Evolutionary conservation across 805 yeast species (phyloP).

Genomic region (Cyberlindnera samutprakarnensis): DNA sequence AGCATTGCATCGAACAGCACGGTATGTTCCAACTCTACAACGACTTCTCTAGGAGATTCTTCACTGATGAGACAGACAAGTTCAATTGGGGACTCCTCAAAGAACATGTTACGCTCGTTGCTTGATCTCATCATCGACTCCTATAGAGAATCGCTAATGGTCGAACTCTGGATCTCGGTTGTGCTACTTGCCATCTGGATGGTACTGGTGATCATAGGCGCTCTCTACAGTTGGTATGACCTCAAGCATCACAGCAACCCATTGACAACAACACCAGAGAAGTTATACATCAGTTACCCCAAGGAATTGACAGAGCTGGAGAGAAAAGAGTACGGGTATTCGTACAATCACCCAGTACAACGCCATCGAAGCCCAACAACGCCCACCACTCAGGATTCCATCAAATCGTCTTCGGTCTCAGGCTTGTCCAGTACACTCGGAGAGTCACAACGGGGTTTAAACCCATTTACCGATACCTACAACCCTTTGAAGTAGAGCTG

Average conservation of each 20-base stretch:
- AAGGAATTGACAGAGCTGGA: slow-evolving; percentile 12
- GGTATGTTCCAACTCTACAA: neutral
- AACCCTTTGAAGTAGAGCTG: too few species aligned
- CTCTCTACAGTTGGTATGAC: slow-evolving; percentile 6
- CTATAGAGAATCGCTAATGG: slow-evolving; percentile 29
- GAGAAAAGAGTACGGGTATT: slow-evolving; percentile 14
- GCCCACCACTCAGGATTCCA: too few species aligned
- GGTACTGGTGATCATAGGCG: slow-evolving; percentile 35
- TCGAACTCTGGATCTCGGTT: slow-evolving; percentile 41
- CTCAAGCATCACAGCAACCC: too few species aligned
- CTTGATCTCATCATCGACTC: slow-evolving; percentile 24
- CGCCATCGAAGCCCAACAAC: too few species aligned
- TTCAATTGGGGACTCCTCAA: slow-evolving; percentile 15
- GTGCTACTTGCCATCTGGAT: slow-evolving; percentile 42
- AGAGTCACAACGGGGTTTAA: too few species aligned
- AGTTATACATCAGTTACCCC: slow-evolving; percentile 14
- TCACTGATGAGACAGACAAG: slow-evolving; percentile 4
- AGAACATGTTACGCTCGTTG: slow-evolving; percentile 18
- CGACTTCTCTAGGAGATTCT: neutral
- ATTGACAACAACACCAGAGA: slow-evolving; percentile 1
- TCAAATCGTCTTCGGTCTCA: too few species aligned
- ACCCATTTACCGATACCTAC: too few species aligned
- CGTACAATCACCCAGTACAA: too few species aligned
- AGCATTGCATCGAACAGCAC: neutral
- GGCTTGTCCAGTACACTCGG: too few species aligned